Percentiles rank a stretch among this genome's conserved stretches.
phyloP scores from a whole-genome alignment of 106 monocot species.

The Allium cepa region DNA sequence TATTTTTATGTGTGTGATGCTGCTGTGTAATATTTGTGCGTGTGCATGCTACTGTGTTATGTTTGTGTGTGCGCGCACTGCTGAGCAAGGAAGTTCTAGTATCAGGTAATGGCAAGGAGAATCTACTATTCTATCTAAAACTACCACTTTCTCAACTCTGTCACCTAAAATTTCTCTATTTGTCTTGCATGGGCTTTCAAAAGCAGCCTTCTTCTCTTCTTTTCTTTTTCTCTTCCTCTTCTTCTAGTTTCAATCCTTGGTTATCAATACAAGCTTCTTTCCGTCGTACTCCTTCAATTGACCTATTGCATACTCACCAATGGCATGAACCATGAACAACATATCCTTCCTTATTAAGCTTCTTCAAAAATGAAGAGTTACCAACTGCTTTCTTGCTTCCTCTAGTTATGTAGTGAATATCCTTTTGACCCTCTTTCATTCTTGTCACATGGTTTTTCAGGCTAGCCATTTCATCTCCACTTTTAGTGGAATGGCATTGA shows the following conservation, averaged over 20 bases:
- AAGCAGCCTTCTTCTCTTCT: too few species aligned
- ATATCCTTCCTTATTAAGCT: slow-evolving; percentile 36
- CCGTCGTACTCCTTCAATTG: slow-evolving; percentile 47
- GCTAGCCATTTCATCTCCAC: slow-evolving; percentile 38
- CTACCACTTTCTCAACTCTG: too few species aligned
- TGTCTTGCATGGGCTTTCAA: too few species aligned
- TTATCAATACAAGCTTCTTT: slow-evolving; percentile 37
- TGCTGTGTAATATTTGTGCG: too few species aligned
- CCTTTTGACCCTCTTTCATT: slow-evolving; percentile 44
- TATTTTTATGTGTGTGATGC: too few species aligned
- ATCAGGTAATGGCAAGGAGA: too few species aligned
- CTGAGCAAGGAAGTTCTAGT: too few species aligned
- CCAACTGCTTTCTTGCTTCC: slow-evolving; percentile 42
- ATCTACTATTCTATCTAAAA: too few species aligned
- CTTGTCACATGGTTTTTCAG: slow-evolving; percentile 40
- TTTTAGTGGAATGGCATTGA: slow-evolving; percentile 35
- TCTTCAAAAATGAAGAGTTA: slow-evolving; percentile 43
- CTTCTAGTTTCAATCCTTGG: slow-evolving; percentile 41
- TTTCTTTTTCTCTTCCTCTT: slow-evolving; percentile 40
- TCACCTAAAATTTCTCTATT: too few species aligned
- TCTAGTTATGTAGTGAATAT: slow-evolving; percentile 42
- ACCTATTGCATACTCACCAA: slow-evolving; percentile 35
- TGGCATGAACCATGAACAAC: slow-evolving; percentile 50
- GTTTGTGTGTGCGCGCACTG: too few species aligned
- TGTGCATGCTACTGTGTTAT: too few species aligned